Conservation (phyloP, 2,329 filamentous ascomycete genomes). For the Fusarium subtropicale region DNA sequence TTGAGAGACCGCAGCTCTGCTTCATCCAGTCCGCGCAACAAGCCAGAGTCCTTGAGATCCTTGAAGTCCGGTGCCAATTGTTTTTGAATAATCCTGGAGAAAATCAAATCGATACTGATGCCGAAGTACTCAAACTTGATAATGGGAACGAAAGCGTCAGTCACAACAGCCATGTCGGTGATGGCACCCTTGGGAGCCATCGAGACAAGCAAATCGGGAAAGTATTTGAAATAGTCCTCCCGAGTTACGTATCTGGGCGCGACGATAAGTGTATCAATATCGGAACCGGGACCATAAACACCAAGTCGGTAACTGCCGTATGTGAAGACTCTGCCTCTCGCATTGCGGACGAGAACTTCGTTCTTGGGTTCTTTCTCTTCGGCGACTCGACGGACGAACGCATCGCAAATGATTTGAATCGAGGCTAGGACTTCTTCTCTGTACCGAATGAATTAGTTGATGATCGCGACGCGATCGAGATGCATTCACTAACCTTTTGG, state of each 20-base stretch:
- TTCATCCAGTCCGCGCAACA: constrained; percentile 88
- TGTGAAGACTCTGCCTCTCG: constrained; percentile 92
- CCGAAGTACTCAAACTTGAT: constrained; percentile 94
- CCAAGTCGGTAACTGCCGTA: constrained; percentile 96
- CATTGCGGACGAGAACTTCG: constrained; percentile 80
- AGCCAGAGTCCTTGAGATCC: constrained; percentile 82
- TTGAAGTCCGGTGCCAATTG: constrained; percentile 75
- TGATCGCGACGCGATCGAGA: background rate
- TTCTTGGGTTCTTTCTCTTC: constrained; percentile 77
- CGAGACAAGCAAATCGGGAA: constrained; percentile 81
- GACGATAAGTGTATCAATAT: constrained; percentile 96
- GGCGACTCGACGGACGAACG: constrained; percentile 88
- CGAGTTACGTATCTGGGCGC: constrained; percentile 89
- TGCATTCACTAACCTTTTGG: constrained; percentile 72
- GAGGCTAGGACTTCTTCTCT: constrained; percentile 73
- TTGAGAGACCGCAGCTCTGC: constrained; percentile 90
- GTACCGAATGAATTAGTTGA: constrained; percentile 18
- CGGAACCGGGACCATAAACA: constrained; percentile 93
- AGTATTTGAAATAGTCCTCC: constrained; percentile 91
- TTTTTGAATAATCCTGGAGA: constrained; percentile 78
- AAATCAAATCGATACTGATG: constrained; percentile 96
- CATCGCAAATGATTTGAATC: constrained; percentile 82
- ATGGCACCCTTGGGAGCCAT: constrained; percentile 84
- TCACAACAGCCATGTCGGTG: constrained; percentile 84
- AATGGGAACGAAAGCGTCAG: constrained; percentile 93